phyloP scores from a whole-genome alignment of 495 filamentous ascomycete species.

The Paragyromitra xinjiangensis region DNA sequence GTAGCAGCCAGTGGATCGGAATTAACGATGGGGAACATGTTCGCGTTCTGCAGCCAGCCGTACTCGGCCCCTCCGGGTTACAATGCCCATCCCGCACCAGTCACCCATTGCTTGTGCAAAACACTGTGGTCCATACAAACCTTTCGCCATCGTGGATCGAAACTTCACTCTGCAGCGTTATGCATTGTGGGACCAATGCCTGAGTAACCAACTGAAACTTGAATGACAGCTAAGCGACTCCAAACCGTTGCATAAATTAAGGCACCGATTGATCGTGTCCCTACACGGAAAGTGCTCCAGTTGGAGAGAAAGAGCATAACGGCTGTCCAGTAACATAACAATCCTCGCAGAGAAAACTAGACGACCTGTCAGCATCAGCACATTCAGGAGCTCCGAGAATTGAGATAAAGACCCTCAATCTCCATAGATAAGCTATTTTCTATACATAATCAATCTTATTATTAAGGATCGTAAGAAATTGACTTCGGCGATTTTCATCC shows the following conservation, averaged over 20 bases:
- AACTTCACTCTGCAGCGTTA: conserved; percentile 9
- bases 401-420: conserved; percentile 35
- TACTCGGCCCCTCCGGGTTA: conserved; percentile 5
- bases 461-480: conserved; percentile 30
- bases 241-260: conserved; percentile 31
- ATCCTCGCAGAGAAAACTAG: not conserved
- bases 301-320: conserved; percentile 6
- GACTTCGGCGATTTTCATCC: conserved; percentile 13
- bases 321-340: conserved; percentile 11
- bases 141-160: conserved; percentile 37
- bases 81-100: conserved; percentile 4
- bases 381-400: conserved; percentile 11
- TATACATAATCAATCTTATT: conserved; percentile 19
- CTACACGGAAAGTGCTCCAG: conserved; percentile 14
- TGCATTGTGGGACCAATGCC: conserved; percentile 27
- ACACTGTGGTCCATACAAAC: conserved; percentile 8
- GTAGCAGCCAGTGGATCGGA: not conserved
- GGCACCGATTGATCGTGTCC: conserved; percentile 37
- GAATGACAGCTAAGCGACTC: conserved; percentile 21
- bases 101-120: conserved; percentile 9
- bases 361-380: conserved; percentile 11
- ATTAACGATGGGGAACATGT: not conserved
- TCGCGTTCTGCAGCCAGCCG: conserved; percentile 8
- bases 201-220: conserved; percentile 17
- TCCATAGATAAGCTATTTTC: not conserved